A percentile compares a stretch with the other conserved stretches of the same genome.
Evolutionary conservation across 306 rosid genomes (phyloP).

Genomic region (Rosa persica): DNA sequence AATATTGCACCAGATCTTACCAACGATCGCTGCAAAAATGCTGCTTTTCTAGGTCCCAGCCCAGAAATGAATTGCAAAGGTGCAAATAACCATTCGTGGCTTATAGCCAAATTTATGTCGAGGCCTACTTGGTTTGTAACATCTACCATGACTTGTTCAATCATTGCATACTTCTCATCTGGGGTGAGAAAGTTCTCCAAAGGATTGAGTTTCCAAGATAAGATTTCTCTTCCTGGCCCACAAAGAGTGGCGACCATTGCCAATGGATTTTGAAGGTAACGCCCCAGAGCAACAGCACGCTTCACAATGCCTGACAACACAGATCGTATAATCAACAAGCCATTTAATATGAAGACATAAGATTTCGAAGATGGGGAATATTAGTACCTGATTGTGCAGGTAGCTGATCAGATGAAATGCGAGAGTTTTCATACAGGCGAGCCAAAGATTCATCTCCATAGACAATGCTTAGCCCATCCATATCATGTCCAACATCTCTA

Average conservation of each 20-base stretch:
- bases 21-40: conserved; percentile 84
- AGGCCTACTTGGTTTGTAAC: conserved; percentile 94
- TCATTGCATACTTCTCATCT: conserved; percentile 84
- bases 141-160: conserved; percentile 95
- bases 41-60: conserved; percentile 98
- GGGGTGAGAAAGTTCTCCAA: conserved; percentile 77
- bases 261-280: conserved; percentile 94
- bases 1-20: conserved; percentile 88
- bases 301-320: conserved; percentile 80
- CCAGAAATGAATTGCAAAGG: conserved; percentile 93
- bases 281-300: conserved; percentile 96
- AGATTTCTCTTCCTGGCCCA: conserved; percentile 87
- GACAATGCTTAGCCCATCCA: conserved; percentile 95
- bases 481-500: conserved; percentile 96
- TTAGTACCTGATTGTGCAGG: conserved; percentile 77
- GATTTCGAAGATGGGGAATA: neutral
- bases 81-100: conserved; percentile 93
- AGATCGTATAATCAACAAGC: conserved; percentile 21
- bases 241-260: conserved; percentile 94
- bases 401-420: conserved; percentile 88
- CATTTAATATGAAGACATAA: neutral
- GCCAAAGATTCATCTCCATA: conserved; percentile 97
- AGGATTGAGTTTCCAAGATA: conserved; percentile 85
- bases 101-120: conserved; percentile 81
- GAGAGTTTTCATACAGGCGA: conserved; percentile 90